Evolutionary conservation across 257 asterid species (phyloP).

Genomic region (Lycium barbarum): DNA sequence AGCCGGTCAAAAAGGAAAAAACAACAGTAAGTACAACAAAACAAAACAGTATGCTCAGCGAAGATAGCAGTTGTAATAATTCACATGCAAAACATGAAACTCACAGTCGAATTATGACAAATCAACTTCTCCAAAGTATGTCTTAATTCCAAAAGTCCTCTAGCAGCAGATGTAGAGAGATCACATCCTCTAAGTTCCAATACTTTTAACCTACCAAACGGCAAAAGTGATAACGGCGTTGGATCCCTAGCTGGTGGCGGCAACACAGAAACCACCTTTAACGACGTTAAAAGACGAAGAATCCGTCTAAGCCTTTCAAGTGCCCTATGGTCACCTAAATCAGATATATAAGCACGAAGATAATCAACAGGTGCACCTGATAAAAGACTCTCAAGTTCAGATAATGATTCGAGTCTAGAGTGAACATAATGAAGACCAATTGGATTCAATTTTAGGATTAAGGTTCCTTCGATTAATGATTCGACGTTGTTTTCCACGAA

Average conservation of each 20-base stretch:
- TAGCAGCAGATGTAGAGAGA: slow-evolving; percentile 81
- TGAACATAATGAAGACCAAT: slow-evolving; percentile 88
- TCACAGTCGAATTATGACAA: too few species aligned
- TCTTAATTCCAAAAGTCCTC: slow-evolving; percentile 84
- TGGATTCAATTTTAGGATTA: slow-evolving; percentile 85
- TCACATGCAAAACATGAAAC: too few species aligned
- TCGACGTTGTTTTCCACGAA: slow-evolving; percentile 82
- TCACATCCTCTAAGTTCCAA: slow-evolving; percentile 95
- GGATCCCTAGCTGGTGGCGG: slow-evolving; percentile 84
- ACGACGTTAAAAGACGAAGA: slow-evolving; percentile 71
- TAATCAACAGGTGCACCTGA: slow-evolving; percentile 97
- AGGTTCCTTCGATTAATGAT: slow-evolving; percentile 74
- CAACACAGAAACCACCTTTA: slow-evolving; percentile 82
- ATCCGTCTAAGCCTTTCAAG: slow-evolving; percentile 90
- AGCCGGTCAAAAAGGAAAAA: too few species aligned
- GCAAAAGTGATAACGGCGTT: slow-evolving; percentile 72
- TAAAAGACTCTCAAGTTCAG: slow-evolving; percentile 82
- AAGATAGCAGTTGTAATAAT: too few species aligned
- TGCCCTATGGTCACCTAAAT: slow-evolving; percentile 97
- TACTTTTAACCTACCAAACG: slow-evolving; percentile 76
- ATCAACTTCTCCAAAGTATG: slow-evolving; percentile 81
- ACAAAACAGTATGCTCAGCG: too few species aligned
- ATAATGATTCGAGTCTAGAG: slow-evolving; percentile 82
- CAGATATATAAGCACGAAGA: slow-evolving; percentile 93
- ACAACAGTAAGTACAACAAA: too few species aligned